Conservation (phyloP, 495 filamentous ascomycete genomes). For the Extremus antarcticus region DNA sequence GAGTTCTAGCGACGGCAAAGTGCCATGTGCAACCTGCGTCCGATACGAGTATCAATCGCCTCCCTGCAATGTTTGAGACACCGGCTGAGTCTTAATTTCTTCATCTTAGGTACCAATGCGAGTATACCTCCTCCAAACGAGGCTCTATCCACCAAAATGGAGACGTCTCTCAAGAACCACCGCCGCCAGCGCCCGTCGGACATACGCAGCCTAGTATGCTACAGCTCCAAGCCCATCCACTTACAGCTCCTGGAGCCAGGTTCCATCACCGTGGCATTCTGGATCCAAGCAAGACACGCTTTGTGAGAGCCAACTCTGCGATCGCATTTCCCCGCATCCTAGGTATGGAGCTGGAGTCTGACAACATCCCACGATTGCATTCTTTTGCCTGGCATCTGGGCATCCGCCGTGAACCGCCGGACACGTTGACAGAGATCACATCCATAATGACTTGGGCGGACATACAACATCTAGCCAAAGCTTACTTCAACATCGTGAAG, state of each 20-base stretch:
- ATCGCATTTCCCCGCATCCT: constrained; percentile 42
- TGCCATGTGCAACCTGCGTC: constrained; percentile 38
- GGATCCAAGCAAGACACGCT: constrained; percentile 21
- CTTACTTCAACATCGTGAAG: constrained; percentile 40
- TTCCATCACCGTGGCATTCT: constrained; percentile 26
- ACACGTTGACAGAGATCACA: constrained; percentile 7
- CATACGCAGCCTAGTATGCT: constrained; percentile 5
- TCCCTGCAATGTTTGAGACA: no score
- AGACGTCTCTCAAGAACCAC: constrained; percentile 11
- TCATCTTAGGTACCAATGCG: constrained; percentile 42
- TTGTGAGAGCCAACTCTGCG: constrained; percentile 40
- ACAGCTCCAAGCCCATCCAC: constrained; percentile 12
- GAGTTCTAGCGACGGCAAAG: constrained; percentile 24
- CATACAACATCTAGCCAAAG: constrained; percentile 9
- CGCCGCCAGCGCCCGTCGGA: background rate
- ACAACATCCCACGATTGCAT: constrained; percentile 39
- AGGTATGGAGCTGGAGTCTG: constrained; percentile 38
- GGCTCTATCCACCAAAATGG: constrained; percentile 12
- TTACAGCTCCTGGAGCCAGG: constrained; percentile 10
- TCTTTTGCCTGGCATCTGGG: constrained; percentile 46
- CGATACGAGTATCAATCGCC: constrained; percentile 36
- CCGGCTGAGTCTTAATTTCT: no score
- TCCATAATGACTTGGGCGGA: constrained; percentile 14
- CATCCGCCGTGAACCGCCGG: constrained; percentile 21
- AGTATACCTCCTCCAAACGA: constrained; percentile 24